phyloP scores from a whole-genome alignment of 2,329 filamentous ascomycete species.

The Cladosporium phlei region DNA sequence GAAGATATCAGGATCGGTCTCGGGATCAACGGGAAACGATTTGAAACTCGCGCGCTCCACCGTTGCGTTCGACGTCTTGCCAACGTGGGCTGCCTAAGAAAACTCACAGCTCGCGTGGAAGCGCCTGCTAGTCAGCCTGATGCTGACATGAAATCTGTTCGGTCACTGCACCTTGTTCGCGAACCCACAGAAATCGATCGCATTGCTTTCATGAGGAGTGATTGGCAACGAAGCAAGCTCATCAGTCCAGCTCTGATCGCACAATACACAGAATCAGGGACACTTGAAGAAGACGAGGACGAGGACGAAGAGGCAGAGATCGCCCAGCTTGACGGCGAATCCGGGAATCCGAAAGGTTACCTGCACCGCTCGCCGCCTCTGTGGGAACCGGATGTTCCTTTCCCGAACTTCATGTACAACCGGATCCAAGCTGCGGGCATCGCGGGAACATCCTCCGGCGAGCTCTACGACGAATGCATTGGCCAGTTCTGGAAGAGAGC shows the following conservation, averaged over 20 bases:
- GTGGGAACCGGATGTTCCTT: conserved; percentile 51
- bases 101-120: conserved; percentile 31
- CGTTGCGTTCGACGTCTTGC: conserved; percentile 35
- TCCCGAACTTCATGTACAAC: conserved; percentile 51
- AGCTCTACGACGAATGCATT: conserved; percentile 34
- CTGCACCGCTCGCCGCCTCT: conserved; percentile 40
- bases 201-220: conserved; percentile 13
- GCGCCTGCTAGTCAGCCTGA: conserved; percentile 15
- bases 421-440: conserved; percentile 44
- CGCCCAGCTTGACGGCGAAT: conserved; percentile 15
- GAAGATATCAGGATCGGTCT: conserved; percentile 50
- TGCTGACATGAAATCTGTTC: conserved; percentile 16
- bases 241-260: conserved; percentile 5
- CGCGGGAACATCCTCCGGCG: conserved; percentile 46
- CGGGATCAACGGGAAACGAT: conserved; percentile 29
- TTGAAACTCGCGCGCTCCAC: conserved; percentile 37
- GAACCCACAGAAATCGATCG: conserved; percentile 32
- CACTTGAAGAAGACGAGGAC: conserved; percentile 18
- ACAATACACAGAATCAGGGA: conserved; percentile 3
- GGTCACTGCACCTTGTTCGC: conserved; percentile 39
- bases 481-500: conserved; percentile 53
- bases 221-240: conserved; percentile 10
- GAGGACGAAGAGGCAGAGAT: conserved; percentile 23
- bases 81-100: conserved; percentile 37
- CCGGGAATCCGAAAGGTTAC: not conserved